Conservation (phyloP, 768 basidiomycete species). For the Psilocybe sp. region DNA sequence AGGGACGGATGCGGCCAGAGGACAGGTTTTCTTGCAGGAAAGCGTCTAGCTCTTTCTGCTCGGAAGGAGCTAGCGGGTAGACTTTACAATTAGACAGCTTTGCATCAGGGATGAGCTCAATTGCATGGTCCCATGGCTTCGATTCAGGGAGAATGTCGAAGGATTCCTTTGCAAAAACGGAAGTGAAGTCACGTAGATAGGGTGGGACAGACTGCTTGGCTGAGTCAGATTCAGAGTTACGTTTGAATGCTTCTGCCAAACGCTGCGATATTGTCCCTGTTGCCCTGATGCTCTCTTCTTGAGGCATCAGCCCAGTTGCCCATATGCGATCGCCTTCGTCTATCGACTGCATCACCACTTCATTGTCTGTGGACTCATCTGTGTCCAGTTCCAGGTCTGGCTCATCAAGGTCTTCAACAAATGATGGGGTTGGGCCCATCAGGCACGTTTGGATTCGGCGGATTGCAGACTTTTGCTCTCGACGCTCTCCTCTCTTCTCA, state of each 20-base stretch:
- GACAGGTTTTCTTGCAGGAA: constrained; percentile 12
- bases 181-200: not conserved
- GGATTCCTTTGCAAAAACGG: constrained; percentile 1
- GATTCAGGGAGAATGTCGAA: constrained; percentile 7
- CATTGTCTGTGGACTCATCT: not conserved
- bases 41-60: constrained; percentile 25
- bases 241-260: not conserved
- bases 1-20: constrained; percentile 7
- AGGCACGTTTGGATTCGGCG: not conserved
- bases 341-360: not conserved
- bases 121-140: constrained; percentile 13
- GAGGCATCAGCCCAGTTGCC: not conserved
- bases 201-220: not conserved
- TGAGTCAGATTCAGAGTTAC: not conserved
- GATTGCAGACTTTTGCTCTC: not conserved
- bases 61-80: constrained; percentile 16
- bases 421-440: not conserved
- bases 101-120: constrained; percentile 16
- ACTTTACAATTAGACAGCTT: constrained; percentile 8
- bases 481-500: not conserved
- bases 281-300: not conserved
- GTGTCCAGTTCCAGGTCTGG: not conserved
- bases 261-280: not conserved
- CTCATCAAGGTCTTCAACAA: not conserved
- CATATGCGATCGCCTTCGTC: constrained; percentile 1